Evolutionary conservation across 139 green algal species (phyloP), one percentile per base, ranked within the genome.

Genomic region (Deuterostichococcus epilithicus): DNA sequence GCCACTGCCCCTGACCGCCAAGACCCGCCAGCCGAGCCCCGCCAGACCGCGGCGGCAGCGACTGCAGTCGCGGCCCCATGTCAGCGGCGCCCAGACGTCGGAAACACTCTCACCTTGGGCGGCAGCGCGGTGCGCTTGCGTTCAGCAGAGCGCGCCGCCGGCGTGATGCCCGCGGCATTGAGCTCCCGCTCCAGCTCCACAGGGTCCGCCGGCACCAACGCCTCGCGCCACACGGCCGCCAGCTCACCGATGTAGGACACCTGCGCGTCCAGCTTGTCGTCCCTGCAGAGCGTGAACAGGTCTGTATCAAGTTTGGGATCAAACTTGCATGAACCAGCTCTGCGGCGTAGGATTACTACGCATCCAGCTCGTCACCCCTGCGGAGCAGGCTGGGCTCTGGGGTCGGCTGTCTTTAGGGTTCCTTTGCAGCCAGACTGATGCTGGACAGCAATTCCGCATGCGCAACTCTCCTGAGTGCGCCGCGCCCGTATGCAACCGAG

Each of bases 131-230:
- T 33, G n/a, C 72, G 72, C 72, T 44, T 39, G 15, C 72, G 44
- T 30, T 35, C 37, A 3, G 36, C 39, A 15, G 44, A 33, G 45
- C 72, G 72, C 10, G 45, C 30, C 44, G 72, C 72, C 15, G 72
- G 30, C 44, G 26, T 30, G 45, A 76, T 68, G 72, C 45, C 44
- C 1, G 72, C 72, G 18, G 30, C n/a, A 1, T 32, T 20, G 15
- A 76, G 72, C 72, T 76, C 72, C 1, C 22, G 28, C 45, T 76
- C 72, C 44, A 76, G 30, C 72, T 34, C 30, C 13, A 32, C 45
- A 8, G 72, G 72, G 72, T 76, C 45, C 25, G n/a, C 30, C 5
- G 72, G 72, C 2, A 76, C 32, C 45, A 69, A n/a, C 0, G 63
- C 25, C 25, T 39, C 22, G 35, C 36, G 35, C 33, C 30, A 42